Percentiles rank a stretch among this genome's conserved stretches.
Evolutionary conservation across 345 rosid genomes (phyloP).

Genomic region (Cardamine resedifolia): DNA sequence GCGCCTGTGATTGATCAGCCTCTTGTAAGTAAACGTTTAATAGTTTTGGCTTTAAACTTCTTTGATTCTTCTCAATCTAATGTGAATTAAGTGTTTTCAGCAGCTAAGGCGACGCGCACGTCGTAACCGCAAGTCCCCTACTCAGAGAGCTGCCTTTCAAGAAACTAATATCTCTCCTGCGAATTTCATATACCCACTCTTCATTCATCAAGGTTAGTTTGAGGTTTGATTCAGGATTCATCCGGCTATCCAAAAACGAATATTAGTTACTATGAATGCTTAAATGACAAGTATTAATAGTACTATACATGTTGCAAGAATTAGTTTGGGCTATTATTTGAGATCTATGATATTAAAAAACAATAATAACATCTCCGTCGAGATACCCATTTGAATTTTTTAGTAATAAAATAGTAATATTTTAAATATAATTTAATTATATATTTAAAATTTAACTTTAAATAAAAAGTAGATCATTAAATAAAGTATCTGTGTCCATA

Average conservation of each 20-base stretch:
- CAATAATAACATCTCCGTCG: too few species aligned
- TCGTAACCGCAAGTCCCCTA: constrained; percentile 71
- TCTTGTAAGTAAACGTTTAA: constrained; percentile 47
- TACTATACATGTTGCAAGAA: too few species aligned
- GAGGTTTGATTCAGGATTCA: neutral
- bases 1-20: constrained; percentile 53
- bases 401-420: too few species aligned
- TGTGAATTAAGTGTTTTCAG: constrained; percentile 37
- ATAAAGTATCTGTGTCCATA: too few species aligned
- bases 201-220: constrained; percentile 81
- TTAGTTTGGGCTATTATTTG: too few species aligned
- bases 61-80: neutral
- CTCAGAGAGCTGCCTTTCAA: constrained; percentile 78
- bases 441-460: too few species aligned
- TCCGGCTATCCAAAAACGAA: neutral
- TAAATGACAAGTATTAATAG: neutral
- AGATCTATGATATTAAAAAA: too few species aligned
- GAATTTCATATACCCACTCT: constrained; percentile 83
- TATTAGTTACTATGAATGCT: neutral
- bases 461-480: too few species aligned
- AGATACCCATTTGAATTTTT: too few species aligned
- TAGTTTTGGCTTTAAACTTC: neutral
- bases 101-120: constrained; percentile 74
- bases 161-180: constrained; percentile 75
- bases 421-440: too few species aligned